Base-by-base conservation (phyloP, 768 basidiomycete genomes). In the Rubroboletus satanas region DNA sequence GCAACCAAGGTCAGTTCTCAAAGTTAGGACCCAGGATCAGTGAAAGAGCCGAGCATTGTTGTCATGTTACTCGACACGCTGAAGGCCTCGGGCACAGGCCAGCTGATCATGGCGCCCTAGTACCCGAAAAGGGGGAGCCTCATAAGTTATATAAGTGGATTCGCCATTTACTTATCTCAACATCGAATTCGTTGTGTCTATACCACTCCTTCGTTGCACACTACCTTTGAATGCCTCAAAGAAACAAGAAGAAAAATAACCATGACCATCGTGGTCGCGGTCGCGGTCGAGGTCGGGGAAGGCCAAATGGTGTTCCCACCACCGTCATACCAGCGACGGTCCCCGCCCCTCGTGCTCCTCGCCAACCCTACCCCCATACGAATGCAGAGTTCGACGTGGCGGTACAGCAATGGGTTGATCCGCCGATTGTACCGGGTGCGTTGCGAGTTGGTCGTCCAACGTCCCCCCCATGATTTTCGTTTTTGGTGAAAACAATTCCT, bases 251-350 rank as follows among this genome's bases (percentile, higher is more conserved):
- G 4, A 17, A 55, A n/a, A 39, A 65, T 1, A 44, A 64, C 51
- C 23, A 61, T 31, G 56, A 63, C 45, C 57, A 70, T n/a, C 65
- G 67, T 36, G 67, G 71, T 4, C 55, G 62, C 32, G 66, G 63
- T 45, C 60, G 62, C 3, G 67, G 70, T 28, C 53, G 59, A 0
- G 62, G 69, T 18, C 46, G 49, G 12, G 46, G 58, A 45, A 55
- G 53, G 9, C 49, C 47, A 7, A 33, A 43, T 1, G 29, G 18
- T 7, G 47, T 15, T 36, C 33, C 44, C 52, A 41, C 31, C 36
- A 3, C 28, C 32, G 7, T 32, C 26, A 10, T 17, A 26, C 11
- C 5, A 28, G 33, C 54, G 26, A 35, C 33, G 18, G 18, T 29
- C 28, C 18, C 23, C 17, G 11, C 49, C n/a, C 15, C 21, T 4